phyloP scores from a whole-genome alignment of 805 yeast genomes.

The Myxozyma udenii region DNA sequence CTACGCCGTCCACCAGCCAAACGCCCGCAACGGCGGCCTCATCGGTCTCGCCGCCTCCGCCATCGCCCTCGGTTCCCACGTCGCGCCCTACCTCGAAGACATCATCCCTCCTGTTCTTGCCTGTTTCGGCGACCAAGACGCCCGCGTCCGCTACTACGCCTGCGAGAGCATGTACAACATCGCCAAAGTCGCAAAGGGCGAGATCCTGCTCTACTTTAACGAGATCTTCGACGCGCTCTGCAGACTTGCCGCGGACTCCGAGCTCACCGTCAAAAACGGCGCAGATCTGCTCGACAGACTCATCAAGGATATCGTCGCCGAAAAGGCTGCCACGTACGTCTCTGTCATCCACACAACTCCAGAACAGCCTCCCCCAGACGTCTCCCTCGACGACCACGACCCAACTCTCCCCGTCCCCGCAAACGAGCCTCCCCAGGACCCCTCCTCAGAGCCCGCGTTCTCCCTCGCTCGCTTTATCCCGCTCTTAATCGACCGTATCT shows the following conservation, averaged over 20 bases:
- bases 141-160: constrained; percentile 94
- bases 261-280: constrained; percentile 87
- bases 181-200: constrained; percentile 95
- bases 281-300: constrained; percentile 89
- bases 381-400: constrained; percentile 28
- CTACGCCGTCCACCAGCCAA: constrained; percentile 77
- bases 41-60: constrained; percentile 96
- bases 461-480: constrained; percentile 87
- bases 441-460: constrained; percentile 62
- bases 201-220: constrained; percentile 83
- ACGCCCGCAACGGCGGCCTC: constrained; percentile 91
- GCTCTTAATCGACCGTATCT: constrained; percentile 82
- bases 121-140: constrained; percentile 94
- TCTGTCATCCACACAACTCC: constrained; percentile 53
- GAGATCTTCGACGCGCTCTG: constrained; percentile 93
- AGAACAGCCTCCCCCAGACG: constrained; percentile 21
- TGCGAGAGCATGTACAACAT: constrained; percentile 94
- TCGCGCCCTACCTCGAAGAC: constrained; percentile 76
- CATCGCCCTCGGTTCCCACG: constrained; percentile 84
- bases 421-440: constrained; percentile 35
- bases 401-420: constrained; percentile 35
- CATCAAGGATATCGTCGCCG: constrained; percentile 91
- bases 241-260: constrained; percentile 49
- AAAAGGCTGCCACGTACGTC: constrained; percentile 84
- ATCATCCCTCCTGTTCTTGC: constrained; percentile 91